phyloP scores from a whole-genome alignment of 192 early-diverging fungal species.

The Umbelopsis sp. region DNA sequence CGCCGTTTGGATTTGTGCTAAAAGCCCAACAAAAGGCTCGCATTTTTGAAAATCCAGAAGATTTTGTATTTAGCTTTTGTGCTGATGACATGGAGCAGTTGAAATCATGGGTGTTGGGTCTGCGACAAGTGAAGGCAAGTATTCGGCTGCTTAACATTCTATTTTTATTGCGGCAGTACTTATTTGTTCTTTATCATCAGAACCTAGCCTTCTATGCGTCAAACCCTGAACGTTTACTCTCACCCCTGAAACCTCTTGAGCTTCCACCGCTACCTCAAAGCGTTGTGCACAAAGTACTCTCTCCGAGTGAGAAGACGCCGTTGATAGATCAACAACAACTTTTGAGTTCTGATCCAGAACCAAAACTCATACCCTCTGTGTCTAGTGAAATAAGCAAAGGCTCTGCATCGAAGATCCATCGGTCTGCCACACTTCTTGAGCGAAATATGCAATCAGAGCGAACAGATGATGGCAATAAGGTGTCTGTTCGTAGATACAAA shows the following conservation, averaged over 20 bases:
- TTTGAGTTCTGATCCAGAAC: not conserved
- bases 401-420: not conserved
- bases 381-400: not conserved
- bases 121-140: constrained; percentile 4
- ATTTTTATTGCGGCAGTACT: not conserved
- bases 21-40: constrained; percentile 77
- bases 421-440: constrained; percentile 1
- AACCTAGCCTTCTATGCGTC: constrained; percentile 2
- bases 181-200: not conserved
- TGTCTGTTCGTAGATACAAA: constrained; percentile 1
- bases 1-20: constrained; percentile 81
- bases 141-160: no score
- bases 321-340: not conserved
- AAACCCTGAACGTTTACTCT: not conserved
- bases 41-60: constrained; percentile 84
- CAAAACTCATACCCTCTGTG: not conserved
- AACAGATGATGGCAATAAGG: not conserved
- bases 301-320: not conserved
- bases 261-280: constrained; percentile 6
- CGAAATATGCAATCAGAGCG: not conserved
- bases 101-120: not conserved
- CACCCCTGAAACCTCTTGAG: not conserved
- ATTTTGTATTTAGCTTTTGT: constrained; percentile 61
- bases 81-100: constrained; percentile 6
- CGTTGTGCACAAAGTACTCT: constrained; percentile 7